phyloP scores from a whole-genome alignment of 352 stramenopile species.

The Globisporangium splendens region DNA sequence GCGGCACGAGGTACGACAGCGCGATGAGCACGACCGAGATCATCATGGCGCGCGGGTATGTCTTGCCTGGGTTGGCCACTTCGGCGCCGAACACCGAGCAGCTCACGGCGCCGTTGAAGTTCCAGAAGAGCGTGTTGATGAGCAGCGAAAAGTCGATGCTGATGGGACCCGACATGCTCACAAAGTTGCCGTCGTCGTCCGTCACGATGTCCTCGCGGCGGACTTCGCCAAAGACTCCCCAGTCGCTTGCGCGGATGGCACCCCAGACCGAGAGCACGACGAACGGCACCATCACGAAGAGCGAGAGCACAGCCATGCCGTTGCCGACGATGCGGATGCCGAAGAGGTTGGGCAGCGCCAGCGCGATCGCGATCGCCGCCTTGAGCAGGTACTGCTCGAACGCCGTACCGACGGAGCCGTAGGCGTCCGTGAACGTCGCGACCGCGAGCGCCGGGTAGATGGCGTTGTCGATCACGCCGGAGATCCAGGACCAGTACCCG shows the following conservation, averaged over 20 bases:
- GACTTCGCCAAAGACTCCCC: slow-evolving; percentile 31
- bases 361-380: slow-evolving; percentile 30
- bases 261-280: slow-evolving; percentile 56
- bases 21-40: slow-evolving; percentile 75
- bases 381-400: slow-evolving; percentile 41
- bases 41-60: slow-evolving; percentile 83
- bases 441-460: slow-evolving; percentile 87
- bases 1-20: slow-evolving; percentile 84
- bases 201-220: slow-evolving; percentile 32
- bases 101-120: slow-evolving; percentile 91
- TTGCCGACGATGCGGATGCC: slow-evolving; percentile 83
- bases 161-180: slow-evolving; percentile 34
- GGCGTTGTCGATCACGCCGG: slow-evolving; percentile 90
- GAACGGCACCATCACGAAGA: slow-evolving; percentile 91
- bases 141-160: slow-evolving; percentile 74
- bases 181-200: slow-evolving; percentile 27
- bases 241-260: slow-evolving; percentile 22
- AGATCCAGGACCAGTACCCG: slow-evolving; percentile 83
- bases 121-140: slow-evolving; percentile 96
- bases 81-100: slow-evolving; percentile 89
- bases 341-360: slow-evolving; percentile 41
- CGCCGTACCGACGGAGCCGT: slow-evolving; percentile 23
- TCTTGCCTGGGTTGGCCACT: slow-evolving; percentile 70
- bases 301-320: slow-evolving; percentile 63
- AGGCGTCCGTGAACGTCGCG: slow-evolving; percentile 36